Conservation (phyloP, 2,329 filamentous ascomycete species). For the Epichloe scottii region DNA sequence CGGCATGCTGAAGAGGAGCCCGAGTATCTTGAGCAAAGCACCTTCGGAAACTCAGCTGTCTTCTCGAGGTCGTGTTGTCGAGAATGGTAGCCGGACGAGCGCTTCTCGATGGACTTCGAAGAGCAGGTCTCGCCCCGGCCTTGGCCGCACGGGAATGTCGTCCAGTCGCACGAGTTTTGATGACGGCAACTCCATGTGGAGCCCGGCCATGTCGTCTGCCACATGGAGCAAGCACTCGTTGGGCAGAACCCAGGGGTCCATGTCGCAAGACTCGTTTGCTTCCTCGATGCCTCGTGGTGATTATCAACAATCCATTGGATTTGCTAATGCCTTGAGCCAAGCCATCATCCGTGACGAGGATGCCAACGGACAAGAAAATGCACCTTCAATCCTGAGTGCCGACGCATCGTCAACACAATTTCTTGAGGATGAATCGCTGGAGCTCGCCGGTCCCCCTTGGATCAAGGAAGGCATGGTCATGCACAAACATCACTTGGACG, state of each 20-base stretch:
- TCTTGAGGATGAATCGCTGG: conserved; percentile 84
- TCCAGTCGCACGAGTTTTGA: conserved; percentile 93
- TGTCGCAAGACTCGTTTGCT: conserved; percentile 83
- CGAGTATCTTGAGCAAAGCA: conserved; percentile 84
- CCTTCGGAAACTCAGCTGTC: conserved; percentile 70
- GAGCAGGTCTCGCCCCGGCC: conserved; percentile 63
- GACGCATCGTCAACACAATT: conserved; percentile 49
- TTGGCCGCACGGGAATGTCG: conserved; percentile 68
- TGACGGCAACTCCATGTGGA: conserved; percentile 82
- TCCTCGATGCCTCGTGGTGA: conserved; percentile 64
- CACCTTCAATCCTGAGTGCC: conserved; percentile 43
- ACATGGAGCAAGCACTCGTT: conserved; percentile 93
- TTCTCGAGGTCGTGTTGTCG: conserved; percentile 55
- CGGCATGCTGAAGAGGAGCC: conserved; percentile 68
- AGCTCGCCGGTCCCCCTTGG: conserved; percentile 91
- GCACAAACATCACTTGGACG: conserved; percentile 92
- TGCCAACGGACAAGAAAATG: conserved; percentile 36
- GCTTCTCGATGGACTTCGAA: conserved; percentile 73
- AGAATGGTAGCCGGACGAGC: conserved; percentile 43
- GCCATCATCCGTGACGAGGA: conserved; percentile 88
- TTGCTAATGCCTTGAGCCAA: conserved; percentile 91
- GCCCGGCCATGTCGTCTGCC: conserved; percentile 70
- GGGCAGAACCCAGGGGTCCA: conserved; percentile 78
- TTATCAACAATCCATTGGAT: conserved; percentile 93
- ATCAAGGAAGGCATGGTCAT: conserved; percentile 92